Conservation (phyloP, 2,329 filamentous ascomycete species). For the Trichoderma breve region DNA sequence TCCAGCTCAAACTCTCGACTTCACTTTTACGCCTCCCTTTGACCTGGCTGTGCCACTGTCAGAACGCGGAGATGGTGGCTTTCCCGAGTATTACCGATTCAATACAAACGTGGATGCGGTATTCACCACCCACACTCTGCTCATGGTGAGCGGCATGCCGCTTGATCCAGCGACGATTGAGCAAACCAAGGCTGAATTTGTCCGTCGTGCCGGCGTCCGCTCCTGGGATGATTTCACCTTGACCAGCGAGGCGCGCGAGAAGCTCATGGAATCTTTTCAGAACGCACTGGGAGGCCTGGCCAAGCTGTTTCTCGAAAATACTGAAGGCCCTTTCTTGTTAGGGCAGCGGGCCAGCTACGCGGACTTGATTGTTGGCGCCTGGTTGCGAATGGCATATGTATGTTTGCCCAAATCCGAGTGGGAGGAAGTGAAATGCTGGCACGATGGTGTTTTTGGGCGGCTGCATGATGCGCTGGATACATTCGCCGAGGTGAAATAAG, state of each 20-base stretch:
- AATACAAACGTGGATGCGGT: constrained; percentile 54
- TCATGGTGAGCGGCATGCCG: constrained; percentile 44
- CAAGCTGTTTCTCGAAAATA: constrained; percentile 38
- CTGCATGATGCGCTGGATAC: constrained; percentile 46
- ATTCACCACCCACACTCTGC: constrained; percentile 46
- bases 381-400: constrained; percentile 47
- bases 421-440: constrained; percentile 47
- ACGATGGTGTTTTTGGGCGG: constrained; percentile 49
- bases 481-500: constrained; percentile 35
- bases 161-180: constrained; percentile 51
- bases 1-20: constrained; percentile 43
- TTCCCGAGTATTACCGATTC: constrained; percentile 46
- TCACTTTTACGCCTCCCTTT: constrained; percentile 27
- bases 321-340: constrained; percentile 48
- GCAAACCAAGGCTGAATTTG: constrained; percentile 45
- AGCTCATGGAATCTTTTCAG: constrained; percentile 41
- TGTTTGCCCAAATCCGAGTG: constrained; percentile 47
- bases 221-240: constrained; percentile 46
- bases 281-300: constrained; percentile 42
- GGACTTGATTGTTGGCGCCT: constrained; percentile 56
- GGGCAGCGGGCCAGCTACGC: constrained; percentile 48
- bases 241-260: constrained; percentile 39
- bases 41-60: constrained; percentile 37
- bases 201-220: constrained; percentile 43
- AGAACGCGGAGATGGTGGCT: constrained; percentile 28